These are phyloP conservation scores for Gossypium herbaceum DNA, from an alignment of 345 rosid genomes.

Conservation along the genomic window DNA sequence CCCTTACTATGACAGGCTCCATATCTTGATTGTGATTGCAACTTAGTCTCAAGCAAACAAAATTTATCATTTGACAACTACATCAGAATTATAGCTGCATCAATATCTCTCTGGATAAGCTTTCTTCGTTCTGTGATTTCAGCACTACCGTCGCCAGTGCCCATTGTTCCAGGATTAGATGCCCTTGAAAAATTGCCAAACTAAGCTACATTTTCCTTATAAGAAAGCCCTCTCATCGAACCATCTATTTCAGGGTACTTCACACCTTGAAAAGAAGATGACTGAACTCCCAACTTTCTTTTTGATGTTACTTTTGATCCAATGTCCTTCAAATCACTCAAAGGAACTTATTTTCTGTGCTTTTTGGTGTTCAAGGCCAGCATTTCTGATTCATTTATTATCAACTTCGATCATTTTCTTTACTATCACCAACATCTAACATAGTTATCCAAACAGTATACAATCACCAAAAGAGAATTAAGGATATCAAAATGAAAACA, in stretches of 20 bases:
- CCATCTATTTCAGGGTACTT: neutral
- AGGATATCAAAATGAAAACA: neutral
- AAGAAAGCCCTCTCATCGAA: neutral
- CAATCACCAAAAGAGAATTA: neutral
- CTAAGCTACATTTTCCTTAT: neutral
- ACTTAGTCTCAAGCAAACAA: neutral
- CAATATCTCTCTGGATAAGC: neutral
- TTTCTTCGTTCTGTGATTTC: neutral
- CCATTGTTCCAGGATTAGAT: neutral
- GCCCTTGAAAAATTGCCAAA: neutral
- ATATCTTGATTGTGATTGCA: neutral
- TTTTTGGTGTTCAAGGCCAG: neutral
- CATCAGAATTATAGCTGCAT: conserved; percentile 1
- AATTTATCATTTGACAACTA: neutral
- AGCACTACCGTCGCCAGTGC: neutral
- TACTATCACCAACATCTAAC: neutral
- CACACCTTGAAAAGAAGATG: no score
- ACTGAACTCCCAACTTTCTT: neutral
- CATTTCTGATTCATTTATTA: neutral
- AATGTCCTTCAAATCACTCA: conserved; percentile 24
- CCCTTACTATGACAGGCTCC: neutral
- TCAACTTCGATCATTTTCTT: neutral
- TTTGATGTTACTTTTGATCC: conserved; percentile 17
- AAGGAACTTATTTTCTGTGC: conserved; percentile 22
- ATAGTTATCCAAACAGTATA: neutral